Conservation (phyloP, 306 rosid genomes). For the Notholithocarpus densiflorus region DNA sequence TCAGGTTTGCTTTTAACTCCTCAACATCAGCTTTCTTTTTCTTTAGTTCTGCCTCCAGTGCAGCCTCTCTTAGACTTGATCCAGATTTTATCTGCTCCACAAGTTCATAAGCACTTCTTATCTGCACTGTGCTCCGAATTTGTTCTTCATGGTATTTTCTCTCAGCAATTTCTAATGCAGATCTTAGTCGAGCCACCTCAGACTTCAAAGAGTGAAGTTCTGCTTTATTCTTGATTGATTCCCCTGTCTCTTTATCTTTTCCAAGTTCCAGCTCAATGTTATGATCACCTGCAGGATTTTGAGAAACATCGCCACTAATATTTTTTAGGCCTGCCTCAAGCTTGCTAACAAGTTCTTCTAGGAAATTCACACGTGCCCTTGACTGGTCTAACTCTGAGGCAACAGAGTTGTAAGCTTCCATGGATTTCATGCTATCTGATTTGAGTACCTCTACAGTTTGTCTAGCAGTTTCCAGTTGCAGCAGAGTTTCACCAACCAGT, state of each 20-base stretch:
- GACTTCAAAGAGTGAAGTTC: conserved; percentile 50
- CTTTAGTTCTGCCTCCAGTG: conserved; percentile 52
- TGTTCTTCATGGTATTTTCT: conserved; percentile 69
- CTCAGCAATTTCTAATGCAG: conserved; percentile 68
- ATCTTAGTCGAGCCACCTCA: conserved; percentile 48
- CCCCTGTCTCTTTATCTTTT: conserved; percentile 20
- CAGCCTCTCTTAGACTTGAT: conserved; percentile 43
- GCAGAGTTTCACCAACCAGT: conserved; percentile 51
- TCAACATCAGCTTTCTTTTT: conserved; percentile 53
- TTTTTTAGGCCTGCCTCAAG: conserved; percentile 29
- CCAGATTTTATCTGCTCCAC: conserved; percentile 63
- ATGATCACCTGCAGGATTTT: conserved; percentile 8
- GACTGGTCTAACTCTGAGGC: conserved; percentile 62
- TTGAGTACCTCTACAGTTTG: conserved; percentile 51
- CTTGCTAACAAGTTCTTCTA: conserved; percentile 55
- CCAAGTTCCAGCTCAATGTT: conserved; percentile 24
- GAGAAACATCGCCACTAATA: conserved; percentile 11
- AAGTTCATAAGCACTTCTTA: conserved; percentile 57
- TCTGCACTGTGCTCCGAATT: conserved; percentile 57
- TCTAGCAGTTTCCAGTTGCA: conserved; percentile 70
- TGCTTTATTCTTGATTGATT: conserved; percentile 28
- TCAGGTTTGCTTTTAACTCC: conserved; percentile 72
- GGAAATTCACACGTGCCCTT: conserved; percentile 41
- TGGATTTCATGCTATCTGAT: conserved; percentile 47
- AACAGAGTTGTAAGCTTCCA: conserved; percentile 49